Percentiles rank a stretch among this genome's conserved stretches.
Evolutionary conservation across 805 yeast species (phyloP).

Genomic region (Alloascoidea hylecoeti): DNA sequence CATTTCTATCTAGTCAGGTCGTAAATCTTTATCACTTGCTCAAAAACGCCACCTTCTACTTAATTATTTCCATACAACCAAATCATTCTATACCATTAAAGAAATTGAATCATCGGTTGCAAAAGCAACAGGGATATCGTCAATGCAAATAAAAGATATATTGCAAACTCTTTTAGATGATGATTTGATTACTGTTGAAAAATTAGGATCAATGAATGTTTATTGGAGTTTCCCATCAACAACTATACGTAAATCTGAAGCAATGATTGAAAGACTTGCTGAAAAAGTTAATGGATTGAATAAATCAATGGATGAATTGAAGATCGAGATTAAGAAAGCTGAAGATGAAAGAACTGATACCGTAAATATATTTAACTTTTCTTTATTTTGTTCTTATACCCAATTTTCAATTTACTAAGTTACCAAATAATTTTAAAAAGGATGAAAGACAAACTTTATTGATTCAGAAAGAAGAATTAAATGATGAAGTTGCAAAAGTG

Average conservation of each 20-base stretch:
- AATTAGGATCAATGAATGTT: conserved; percentile 38
- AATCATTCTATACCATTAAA: conserved; percentile 28
- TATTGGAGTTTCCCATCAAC: conserved; percentile 34
- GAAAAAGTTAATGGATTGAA: conserved; percentile 8
- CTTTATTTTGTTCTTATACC: conserved; percentile 3
- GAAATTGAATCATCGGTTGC: conserved; percentile 34
- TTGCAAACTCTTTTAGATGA: conserved; percentile 34
- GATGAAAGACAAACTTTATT: too few relatives aligned
- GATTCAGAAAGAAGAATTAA: conserved; percentile 7
- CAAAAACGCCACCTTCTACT: conserved; percentile 13
- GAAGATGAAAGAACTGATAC: conserved; percentile 3
- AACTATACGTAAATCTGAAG: conserved; percentile 11
- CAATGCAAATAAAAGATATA: conserved; percentile 40
- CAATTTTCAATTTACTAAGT: too few relatives aligned
- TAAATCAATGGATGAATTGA: conserved; percentile 5
- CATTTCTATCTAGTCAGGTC: neutral
- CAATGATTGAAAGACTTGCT: conserved; percentile 3
- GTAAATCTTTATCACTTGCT: neutral
- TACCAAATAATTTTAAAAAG: conserved; percentile 5
- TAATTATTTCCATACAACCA: neutral
- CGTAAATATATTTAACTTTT: conserved; percentile 1
- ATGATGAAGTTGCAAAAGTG: conserved; percentile 5
- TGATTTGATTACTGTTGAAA: conserved; percentile 30
- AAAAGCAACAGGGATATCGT: conserved; percentile 31
- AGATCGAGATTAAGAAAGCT: conserved; percentile 4